phyloP scores from a whole-genome alignment of 2,329 filamentous ascomycete genomes.

The Aureobasidium sp. region DNA sequence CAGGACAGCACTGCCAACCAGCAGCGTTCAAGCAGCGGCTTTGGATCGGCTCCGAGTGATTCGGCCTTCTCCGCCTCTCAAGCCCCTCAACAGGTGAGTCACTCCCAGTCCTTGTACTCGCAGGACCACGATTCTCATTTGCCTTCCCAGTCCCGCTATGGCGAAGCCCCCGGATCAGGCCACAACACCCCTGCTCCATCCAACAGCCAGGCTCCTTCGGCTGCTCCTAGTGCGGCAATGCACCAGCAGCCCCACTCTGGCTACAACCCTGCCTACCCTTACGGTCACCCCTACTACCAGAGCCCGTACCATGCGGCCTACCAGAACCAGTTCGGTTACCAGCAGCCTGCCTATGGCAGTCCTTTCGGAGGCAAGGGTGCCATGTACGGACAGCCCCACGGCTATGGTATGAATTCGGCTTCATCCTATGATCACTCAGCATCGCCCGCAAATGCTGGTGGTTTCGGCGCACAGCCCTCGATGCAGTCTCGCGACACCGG shows the following conservation, averaged over 20 bases:
- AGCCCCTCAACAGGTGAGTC: slow-evolving; percentile 41
- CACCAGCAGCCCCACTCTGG: slow-evolving; percentile 41
- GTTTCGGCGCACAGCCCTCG: slow-evolving; percentile 36
- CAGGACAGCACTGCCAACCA: slow-evolving; percentile 65
- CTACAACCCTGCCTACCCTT: slow-evolving; percentile 47
- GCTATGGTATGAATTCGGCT: slow-evolving; percentile 47
- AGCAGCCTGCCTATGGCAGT: slow-evolving; percentile 35
- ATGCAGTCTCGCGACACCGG: slow-evolving; percentile 39
- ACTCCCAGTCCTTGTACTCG: slow-evolving; percentile 22
- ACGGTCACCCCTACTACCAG: slow-evolving; percentile 51
- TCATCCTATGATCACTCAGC: slow-evolving; percentile 54
- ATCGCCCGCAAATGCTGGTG: slow-evolving; percentile 51
- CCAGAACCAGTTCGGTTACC: slow-evolving; percentile 51
- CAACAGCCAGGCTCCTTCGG: slow-evolving; percentile 45
- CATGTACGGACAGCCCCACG: slow-evolving; percentile 56
- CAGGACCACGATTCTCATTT: not conserved
- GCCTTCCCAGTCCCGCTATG: slow-evolving; percentile 58
- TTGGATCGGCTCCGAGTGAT: slow-evolving; percentile 53
- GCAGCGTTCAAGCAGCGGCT: slow-evolving; percentile 69
- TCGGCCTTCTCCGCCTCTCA: slow-evolving; percentile 55
- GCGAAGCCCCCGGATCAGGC: slow-evolving; percentile 75
- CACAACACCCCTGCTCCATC: slow-evolving; percentile 84
- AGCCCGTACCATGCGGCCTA: slow-evolving; percentile 55
- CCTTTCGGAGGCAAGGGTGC: slow-evolving; percentile 46
- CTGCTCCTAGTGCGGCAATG: slow-evolving; percentile 34